Evolutionary conservation across 805 yeast species (phyloP).

Genomic region (Metschnikowia dekortorum): DNA sequence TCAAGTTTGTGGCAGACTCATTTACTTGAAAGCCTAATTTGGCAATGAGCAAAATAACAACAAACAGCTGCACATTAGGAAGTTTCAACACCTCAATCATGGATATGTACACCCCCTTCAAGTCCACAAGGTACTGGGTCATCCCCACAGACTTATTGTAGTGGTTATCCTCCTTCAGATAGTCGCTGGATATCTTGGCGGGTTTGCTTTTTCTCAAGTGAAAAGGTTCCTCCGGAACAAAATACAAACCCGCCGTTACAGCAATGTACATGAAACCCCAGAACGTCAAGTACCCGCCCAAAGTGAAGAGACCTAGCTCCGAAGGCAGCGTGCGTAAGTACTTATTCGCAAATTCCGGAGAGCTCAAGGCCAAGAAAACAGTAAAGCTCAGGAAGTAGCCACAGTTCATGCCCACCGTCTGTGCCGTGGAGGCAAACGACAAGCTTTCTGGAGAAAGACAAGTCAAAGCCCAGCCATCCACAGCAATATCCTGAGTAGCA

Average conservation of each 20-base stretch:
- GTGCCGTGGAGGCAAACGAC: constrained; percentile 95
- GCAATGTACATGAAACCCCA: constrained; percentile 72
- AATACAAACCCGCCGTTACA: constrained; percentile 59
- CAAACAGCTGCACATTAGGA: constrained; percentile 68
- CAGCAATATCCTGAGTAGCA: constrained; percentile 98
- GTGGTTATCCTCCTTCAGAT: constrained; percentile 26
- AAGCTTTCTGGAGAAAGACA: constrained; percentile 72
- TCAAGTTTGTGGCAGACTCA: constrained; percentile 92
- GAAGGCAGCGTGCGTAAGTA: constrained; percentile 62
- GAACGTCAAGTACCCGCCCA: constrained; percentile 70
- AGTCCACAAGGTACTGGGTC: constrained; percentile 15
- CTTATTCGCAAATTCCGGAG: constrained; percentile 88
- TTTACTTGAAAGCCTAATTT: constrained; percentile 94
- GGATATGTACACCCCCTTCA: constrained; percentile 54
- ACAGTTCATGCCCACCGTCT: constrained; percentile 88
- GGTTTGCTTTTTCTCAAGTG: constrained; percentile 35
- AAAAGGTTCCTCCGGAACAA: constrained; percentile 69
- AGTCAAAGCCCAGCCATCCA: constrained; percentile 98
- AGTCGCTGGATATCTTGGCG: constrained; percentile 25
- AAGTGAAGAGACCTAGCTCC: constrained; percentile 61
- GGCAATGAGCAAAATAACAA: constrained; percentile 69
- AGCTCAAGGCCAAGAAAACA: constrained; percentile 82
- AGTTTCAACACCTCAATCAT: constrained; percentile 68
- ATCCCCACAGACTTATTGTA: constrained; percentile 15
- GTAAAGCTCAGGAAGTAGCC: constrained; percentile 93